Evolutionary conservation across 2,329 filamentous ascomycete species (phyloP).

Genomic region (Colletotrichum sp.): DNA sequence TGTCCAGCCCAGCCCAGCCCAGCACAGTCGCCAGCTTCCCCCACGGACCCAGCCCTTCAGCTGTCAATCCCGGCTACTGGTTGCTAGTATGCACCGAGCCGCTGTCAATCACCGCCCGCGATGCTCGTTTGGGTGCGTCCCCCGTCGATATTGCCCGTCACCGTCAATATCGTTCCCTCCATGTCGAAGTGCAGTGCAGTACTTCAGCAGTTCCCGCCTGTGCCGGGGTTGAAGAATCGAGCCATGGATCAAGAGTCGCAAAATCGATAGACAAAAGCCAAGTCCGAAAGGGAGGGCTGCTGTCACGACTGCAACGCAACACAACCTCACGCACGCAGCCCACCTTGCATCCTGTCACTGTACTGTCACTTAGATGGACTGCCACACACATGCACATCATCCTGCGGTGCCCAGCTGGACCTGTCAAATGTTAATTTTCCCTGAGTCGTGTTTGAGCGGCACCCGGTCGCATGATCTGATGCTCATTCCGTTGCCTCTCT

Average conservation of each 20-base stretch:
- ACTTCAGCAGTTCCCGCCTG: neutral
- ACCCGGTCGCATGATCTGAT: neutral
- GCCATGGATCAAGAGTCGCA: neutral
- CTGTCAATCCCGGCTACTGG: neutral
- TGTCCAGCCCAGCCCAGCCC: neutral
- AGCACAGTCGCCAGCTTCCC: neutral
- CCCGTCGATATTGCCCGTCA: constrained; percentile 2
- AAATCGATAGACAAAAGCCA: neutral
- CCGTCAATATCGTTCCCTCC: neutral
- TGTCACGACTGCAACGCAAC: constrained; percentile 8
- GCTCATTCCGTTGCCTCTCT: neutral
- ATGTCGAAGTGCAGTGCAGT: constrained; percentile 1
- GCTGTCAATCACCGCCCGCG: neutral
- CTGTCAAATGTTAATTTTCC: neutral
- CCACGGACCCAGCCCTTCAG: neutral
- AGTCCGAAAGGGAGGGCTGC: constrained; percentile 5
- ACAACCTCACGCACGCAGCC: neutral
- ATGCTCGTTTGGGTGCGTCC: neutral
- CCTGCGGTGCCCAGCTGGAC: neutral
- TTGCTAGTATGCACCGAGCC: neutral
- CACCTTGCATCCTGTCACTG: neutral
- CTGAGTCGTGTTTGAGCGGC: neutral
- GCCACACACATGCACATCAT: neutral
- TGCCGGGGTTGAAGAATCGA: neutral
- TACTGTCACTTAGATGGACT: neutral